Evolutionary conservation across 225 moss, liverwort and hornwort species (phyloP).

Genomic region (Climacium dendroides): DNA sequence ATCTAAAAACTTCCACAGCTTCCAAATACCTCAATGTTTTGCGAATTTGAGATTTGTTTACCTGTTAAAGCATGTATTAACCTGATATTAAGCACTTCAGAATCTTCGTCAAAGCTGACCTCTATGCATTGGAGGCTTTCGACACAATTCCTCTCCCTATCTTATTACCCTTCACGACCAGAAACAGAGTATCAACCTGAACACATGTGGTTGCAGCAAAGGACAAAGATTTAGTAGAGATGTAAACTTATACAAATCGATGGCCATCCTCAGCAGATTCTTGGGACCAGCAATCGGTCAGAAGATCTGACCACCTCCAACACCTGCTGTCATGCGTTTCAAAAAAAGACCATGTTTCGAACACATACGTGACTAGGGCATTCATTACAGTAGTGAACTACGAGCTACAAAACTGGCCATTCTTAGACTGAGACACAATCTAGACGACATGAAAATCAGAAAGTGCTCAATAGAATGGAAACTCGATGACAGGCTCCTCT

Average conservation of each 20-base stretch:
- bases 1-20: background rate
- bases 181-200: background rate
- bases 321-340: background rate
- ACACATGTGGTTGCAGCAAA: background rate
- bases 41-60: background rate
- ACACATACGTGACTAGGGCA: background rate
- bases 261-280: background rate
- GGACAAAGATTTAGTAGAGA: background rate
- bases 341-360: background rate
- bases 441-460: background rate
- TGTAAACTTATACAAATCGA: background rate
- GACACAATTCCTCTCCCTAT: background rate
- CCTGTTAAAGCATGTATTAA: background rate
- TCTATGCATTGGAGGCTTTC: no score
- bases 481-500: conserved; percentile 37
- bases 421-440: background rate
- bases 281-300: background rate
- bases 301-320: background rate
- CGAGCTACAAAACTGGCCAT: background rate
- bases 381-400: background rate
- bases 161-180: background rate
- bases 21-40: background rate
- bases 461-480: conserved; percentile 28
- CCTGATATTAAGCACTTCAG: background rate
- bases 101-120: background rate